These are phyloP conservation scores for Cladophialophora carrionii DNA, from an alignment of 2,329 filamentous ascomycete genomes.

Conservation along the genomic window DNA sequence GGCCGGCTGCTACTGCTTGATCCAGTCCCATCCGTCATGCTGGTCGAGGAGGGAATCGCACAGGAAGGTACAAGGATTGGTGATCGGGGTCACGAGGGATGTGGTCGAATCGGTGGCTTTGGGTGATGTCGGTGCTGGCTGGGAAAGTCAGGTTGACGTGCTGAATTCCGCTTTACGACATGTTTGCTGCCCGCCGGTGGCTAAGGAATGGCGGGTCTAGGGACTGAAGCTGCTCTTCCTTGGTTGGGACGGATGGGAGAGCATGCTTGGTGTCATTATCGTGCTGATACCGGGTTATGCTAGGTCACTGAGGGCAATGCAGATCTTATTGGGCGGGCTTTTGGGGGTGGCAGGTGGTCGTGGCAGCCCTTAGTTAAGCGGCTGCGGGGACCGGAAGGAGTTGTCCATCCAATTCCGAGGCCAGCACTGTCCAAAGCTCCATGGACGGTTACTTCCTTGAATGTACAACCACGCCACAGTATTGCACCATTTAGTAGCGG, in stretches of 20 bases:
- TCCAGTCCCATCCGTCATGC: slow-evolving; percentile 30
- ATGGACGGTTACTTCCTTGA: background rate
- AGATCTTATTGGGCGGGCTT: slow-evolving; percentile 21
- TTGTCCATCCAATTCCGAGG: slow-evolving; percentile 6
- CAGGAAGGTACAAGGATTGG: background rate
- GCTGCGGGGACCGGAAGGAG: slow-evolving; percentile 24
- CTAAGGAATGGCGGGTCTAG: background rate
- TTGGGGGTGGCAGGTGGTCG: slow-evolving; percentile 23
- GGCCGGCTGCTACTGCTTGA: slow-evolving; percentile 26
- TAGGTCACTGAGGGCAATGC: slow-evolving; percentile 22
- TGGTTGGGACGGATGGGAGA: slow-evolving; percentile 6
- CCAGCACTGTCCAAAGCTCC: background rate
- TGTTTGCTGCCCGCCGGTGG: background rate
- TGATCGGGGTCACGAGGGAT: slow-evolving; percentile 25
- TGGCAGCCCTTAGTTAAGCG: slow-evolving; percentile 15
- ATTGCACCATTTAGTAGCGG: slow-evolving; percentile 5
- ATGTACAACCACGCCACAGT: background rate
- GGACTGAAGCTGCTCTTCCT: background rate
- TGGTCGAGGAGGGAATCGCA: background rate
- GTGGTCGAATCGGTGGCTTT: slow-evolving; percentile 11
- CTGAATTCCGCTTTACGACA: slow-evolving; percentile 10
- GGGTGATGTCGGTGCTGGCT: slow-evolving; percentile 10
- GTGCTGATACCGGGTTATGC: slow-evolving; percentile 21
- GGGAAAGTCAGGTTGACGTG: background rate
- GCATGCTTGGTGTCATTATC: slow-evolving; percentile 25